These are phyloP conservation scores for Achaetomium macrosporum DNA, from an alignment of 2,329 filamentous ascomycete genomes.

Conservation along the genomic window DNA sequence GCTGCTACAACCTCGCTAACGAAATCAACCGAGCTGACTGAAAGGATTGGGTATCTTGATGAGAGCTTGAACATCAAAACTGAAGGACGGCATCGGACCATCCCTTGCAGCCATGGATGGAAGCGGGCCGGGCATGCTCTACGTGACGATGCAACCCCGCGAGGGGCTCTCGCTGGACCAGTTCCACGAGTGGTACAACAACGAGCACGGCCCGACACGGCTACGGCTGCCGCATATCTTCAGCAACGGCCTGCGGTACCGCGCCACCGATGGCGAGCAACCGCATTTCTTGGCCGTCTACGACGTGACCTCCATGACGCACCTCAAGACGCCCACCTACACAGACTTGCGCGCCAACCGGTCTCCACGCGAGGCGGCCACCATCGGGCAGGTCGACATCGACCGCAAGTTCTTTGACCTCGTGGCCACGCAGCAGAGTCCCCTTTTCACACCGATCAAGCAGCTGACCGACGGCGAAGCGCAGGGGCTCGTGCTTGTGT, in stretches of 20 bases:
- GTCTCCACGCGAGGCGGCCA: slow-evolving; percentile 47
- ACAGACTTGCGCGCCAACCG: slow-evolving; percentile 55
- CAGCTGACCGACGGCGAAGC: slow-evolving; percentile 52
- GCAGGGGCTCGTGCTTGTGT: slow-evolving; percentile 55
- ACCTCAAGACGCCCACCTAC: slow-evolving; percentile 66
- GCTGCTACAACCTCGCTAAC: too few relatives aligned
- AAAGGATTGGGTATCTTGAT: too few relatives aligned
- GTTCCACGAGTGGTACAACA: slow-evolving; percentile 93
- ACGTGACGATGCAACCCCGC: slow-evolving; percentile 79
- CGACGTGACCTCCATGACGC: slow-evolving; percentile 70
- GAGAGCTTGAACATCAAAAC: too few relatives aligned
- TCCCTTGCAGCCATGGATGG: slow-evolving; percentile 3
- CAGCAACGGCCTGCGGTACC: slow-evolving; percentile 72
- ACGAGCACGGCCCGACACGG: slow-evolving; percentile 79
- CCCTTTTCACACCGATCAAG: slow-evolving; percentile 56
- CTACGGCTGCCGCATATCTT: slow-evolving; percentile 70
- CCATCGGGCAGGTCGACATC: slow-evolving; percentile 55
- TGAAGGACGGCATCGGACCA: too few relatives aligned
- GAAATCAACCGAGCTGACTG: too few relatives aligned
- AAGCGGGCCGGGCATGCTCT: slow-evolving; percentile 57
- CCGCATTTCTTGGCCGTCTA: slow-evolving; percentile 76
- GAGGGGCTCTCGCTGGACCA: slow-evolving; percentile 57
- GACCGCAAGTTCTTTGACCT: slow-evolving; percentile 66
- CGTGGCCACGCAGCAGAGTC: slow-evolving; percentile 48
- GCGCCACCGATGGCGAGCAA: slow-evolving; percentile 54